These are phyloP conservation scores for Gleditsia sinensis DNA, from an alignment of 306 rosid species.

Conservation along the genomic window DNA sequence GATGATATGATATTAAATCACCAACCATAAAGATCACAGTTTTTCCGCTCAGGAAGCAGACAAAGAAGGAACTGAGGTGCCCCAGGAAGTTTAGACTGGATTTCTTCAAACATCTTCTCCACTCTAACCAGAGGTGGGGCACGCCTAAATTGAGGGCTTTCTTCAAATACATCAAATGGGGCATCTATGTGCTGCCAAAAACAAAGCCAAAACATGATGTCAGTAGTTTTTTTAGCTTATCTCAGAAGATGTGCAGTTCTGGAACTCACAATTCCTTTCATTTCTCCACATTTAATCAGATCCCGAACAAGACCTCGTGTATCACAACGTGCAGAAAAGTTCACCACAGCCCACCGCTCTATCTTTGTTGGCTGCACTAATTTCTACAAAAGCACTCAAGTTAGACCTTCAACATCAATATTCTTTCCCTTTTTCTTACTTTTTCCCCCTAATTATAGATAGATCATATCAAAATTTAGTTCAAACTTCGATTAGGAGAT, in stretches of 20 bases:
- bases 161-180: conserved; percentile 79
- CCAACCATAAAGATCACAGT: conserved; percentile 87
- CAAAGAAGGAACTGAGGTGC: conserved; percentile 85
- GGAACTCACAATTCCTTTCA: conserved; percentile 81
- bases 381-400: conserved; percentile 49
- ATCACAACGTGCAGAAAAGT: conserved; percentile 93
- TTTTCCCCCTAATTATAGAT: not conserved
- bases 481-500: conserved; percentile 27
- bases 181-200: conserved; percentile 50
- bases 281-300: conserved; percentile 61
- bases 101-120: conserved; percentile 83
- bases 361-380: conserved; percentile 79
- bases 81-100: conserved; percentile 87
- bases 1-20: not conserved
- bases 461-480: conserved; percentile 3
- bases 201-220: not conserved
- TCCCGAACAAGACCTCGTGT: conserved; percentile 55
- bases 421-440: not conserved
- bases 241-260: not conserved
- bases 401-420: conserved; percentile 50
- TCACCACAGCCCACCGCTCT: conserved; percentile 84
- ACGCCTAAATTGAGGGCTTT: conserved; percentile 74
- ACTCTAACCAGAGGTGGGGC: conserved; percentile 92
- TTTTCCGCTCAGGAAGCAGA: conserved; percentile 89
- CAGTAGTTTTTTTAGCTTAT: not conserved